Conservation (phyloP, 2,329 filamentous ascomycete genomes). For the Allantophomopsis cytisporea region DNA sequence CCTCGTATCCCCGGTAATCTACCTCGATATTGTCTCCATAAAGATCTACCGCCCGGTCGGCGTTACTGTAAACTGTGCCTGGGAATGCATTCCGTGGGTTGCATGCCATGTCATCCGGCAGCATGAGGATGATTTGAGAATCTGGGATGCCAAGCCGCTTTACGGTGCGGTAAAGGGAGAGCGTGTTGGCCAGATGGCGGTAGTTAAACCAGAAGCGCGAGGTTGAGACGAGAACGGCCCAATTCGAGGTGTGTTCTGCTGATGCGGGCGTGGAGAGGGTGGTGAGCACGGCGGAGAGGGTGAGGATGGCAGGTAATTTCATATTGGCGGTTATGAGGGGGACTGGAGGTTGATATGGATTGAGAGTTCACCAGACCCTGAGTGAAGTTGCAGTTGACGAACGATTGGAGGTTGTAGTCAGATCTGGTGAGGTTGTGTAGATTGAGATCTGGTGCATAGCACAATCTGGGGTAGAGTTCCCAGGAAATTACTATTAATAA, state of each 20-base stretch:
- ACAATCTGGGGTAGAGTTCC: too few relatives aligned
- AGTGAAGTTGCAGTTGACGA: too few relatives aligned
- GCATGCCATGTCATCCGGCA: conserved; percentile 99
- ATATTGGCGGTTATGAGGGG: background rate
- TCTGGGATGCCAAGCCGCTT: conserved; percentile 96
- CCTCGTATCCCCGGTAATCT: conserved; percentile 94
- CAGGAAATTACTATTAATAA: too few relatives aligned
- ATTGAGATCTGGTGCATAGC: too few relatives aligned
- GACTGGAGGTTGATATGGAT: too few relatives aligned
- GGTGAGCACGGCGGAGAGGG: background rate
- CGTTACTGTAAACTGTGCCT: conserved; percentile 96
- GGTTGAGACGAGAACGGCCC: conserved; percentile 96
- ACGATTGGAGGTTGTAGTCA: too few relatives aligned
- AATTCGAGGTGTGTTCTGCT: conserved; percentile 90
- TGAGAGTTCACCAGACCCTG: too few relatives aligned
- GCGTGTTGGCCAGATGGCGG: conserved; percentile 91
- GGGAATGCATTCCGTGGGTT: conserved; percentile 97
- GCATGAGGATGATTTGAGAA: conserved; percentile 98
- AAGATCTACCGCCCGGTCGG: conserved; percentile 85
- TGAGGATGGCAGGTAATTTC: background rate
- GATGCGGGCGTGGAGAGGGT: conserved; percentile 11
- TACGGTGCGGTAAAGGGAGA: conserved; percentile 94
- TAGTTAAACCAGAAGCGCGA: conserved; percentile 99
- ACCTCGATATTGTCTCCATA: conserved; percentile 99
- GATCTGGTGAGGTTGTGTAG: too few relatives aligned